phyloP scores from a whole-genome alignment of 179 eudicot genomes.

The Nepenthes alata region DNA sequence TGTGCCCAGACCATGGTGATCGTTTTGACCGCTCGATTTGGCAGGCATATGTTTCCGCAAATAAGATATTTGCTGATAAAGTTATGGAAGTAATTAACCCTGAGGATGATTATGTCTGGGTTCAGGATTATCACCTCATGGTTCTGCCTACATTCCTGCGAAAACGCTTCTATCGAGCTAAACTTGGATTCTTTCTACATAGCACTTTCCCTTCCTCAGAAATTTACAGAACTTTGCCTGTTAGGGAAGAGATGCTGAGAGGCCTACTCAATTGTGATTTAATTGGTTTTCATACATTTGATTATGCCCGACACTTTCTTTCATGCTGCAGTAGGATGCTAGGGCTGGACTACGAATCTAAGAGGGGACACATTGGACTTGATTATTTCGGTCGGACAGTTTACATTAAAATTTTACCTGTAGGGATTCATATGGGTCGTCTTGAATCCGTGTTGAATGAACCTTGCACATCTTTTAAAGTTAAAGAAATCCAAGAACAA shows the following conservation, averaged over 20 bases:
- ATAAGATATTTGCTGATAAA: slow-evolving; percentile 76
- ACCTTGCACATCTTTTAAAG: slow-evolving; percentile 45
- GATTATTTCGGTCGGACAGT: slow-evolving; percentile 90
- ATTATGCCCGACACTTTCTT: slow-evolving; percentile 86
- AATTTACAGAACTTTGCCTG: slow-evolving; percentile 78
- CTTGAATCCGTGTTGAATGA: slow-evolving; percentile 56
- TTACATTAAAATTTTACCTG: slow-evolving; percentile 70
- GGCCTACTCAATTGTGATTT: slow-evolving; percentile 74
- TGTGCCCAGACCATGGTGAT: slow-evolving; percentile 78
- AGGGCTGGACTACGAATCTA: slow-evolving; percentile 76
- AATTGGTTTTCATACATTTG: slow-evolving; percentile 87
- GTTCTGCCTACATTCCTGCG: slow-evolving; percentile 73
- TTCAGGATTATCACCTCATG: slow-evolving; percentile 89
- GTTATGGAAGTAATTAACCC: slow-evolving; percentile 82
- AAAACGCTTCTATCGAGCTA: slow-evolving; percentile 59
- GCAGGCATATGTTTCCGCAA: slow-evolving; percentile 86
- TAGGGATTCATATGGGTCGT: slow-evolving; percentile 73
- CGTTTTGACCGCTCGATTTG: slow-evolving; percentile 73
- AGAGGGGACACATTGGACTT: slow-evolving; percentile 79
- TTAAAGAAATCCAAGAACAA: slow-evolving; percentile 49
- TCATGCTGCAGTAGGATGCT: slow-evolving; percentile 89
- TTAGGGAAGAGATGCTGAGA: slow-evolving; percentile 69
- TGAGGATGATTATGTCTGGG: slow-evolving; percentile 77
- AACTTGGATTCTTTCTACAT: slow-evolving; percentile 80
- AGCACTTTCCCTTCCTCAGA: slow-evolving; percentile 92